phyloP scores from a whole-genome alignment of 129 eudicot genomes.

The Ambrosia artemisiifolia region DNA sequence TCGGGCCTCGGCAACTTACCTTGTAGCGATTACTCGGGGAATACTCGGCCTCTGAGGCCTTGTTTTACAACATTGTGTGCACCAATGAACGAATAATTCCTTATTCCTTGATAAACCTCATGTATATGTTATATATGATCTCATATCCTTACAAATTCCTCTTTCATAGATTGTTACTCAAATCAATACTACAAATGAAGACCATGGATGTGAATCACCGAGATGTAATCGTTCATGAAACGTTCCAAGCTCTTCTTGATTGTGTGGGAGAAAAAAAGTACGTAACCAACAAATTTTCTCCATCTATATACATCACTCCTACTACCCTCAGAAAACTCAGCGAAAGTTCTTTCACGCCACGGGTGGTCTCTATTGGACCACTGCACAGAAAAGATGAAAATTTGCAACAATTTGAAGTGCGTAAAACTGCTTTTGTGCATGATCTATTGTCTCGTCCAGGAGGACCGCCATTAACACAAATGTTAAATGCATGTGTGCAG shows the following conservation, averaged over 20 bases:
- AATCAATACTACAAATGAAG: neutral
- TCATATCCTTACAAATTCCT: neutral
- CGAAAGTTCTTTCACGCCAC: conserved; percentile 14
- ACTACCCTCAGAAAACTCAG: conserved; percentile 2
- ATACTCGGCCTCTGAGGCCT: too few species aligned
- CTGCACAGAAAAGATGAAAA: conserved; percentile 9
- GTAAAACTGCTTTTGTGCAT: neutral
- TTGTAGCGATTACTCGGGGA: too few species aligned
- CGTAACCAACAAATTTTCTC: neutral
- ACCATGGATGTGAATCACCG: neutral
- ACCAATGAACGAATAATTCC: too few species aligned
- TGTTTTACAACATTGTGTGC: too few species aligned
- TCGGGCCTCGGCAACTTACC: too few species aligned
- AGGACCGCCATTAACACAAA: neutral
- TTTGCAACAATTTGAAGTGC: neutral
- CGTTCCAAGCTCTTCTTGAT: neutral
- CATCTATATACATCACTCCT: conserved; percentile 10
- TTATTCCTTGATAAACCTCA: too few species aligned
- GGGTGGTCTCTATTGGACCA: conserved; percentile 21
- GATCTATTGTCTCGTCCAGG: neutral
- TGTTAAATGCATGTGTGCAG: neutral
- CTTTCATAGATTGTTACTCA: neutral
- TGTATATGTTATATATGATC: too few species aligned
- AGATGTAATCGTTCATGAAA: neutral
- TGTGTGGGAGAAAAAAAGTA: neutral